Evolutionary conservation across 2,329 filamentous ascomycete species (phyloP).

Genomic region (Claviceps humidiphila): DNA sequence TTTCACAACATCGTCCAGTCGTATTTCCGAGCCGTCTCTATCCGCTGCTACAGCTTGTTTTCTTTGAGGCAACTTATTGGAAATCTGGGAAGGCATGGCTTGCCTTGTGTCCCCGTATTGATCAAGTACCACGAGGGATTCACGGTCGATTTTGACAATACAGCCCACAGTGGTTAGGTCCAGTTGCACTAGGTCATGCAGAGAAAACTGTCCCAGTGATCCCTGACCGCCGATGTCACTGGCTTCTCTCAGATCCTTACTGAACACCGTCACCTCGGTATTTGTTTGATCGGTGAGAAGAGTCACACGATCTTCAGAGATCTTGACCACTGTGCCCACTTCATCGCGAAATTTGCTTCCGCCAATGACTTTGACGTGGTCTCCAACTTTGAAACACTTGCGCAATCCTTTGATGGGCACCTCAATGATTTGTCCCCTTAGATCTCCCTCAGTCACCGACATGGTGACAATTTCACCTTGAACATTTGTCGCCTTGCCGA

Average conservation of each 20-base stretch:
- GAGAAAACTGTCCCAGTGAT: conserved; percentile 72
- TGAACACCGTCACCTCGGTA: conserved; percentile 92
- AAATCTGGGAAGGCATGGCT: conserved; percentile 80
- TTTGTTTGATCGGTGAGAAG: conserved; percentile 86
- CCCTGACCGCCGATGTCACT: conserved; percentile 82
- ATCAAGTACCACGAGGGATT: conserved; percentile 79
- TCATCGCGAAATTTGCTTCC: conserved; percentile 90
- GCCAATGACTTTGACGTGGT: conserved; percentile 97
- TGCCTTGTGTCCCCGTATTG: conserved; percentile 76
- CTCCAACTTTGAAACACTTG: conserved; percentile 84
- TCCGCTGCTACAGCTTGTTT: conserved; percentile 84
- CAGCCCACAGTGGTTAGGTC: conserved; percentile 87
- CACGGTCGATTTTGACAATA: conserved; percentile 88
- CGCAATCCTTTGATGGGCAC: conserved; percentile 84
- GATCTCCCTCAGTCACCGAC: conserved; percentile 67
- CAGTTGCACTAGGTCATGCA: conserved; percentile 89
- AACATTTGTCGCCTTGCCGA: conserved; percentile 74
- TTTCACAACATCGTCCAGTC: conserved; percentile 81
- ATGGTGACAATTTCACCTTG: conserved; percentile 88
- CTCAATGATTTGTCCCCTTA: conserved; percentile 75
- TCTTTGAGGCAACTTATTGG: conserved; percentile 73
- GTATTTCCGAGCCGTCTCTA: conserved; percentile 83
- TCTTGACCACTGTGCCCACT: conserved; percentile 92
- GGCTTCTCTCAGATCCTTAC: conserved; percentile 87
- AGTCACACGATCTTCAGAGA: conserved; percentile 83